These are phyloP conservation scores for Strigomonas galati DNA, from an alignment of 208 protist genomes.

Conservation along the genomic window DNA sequence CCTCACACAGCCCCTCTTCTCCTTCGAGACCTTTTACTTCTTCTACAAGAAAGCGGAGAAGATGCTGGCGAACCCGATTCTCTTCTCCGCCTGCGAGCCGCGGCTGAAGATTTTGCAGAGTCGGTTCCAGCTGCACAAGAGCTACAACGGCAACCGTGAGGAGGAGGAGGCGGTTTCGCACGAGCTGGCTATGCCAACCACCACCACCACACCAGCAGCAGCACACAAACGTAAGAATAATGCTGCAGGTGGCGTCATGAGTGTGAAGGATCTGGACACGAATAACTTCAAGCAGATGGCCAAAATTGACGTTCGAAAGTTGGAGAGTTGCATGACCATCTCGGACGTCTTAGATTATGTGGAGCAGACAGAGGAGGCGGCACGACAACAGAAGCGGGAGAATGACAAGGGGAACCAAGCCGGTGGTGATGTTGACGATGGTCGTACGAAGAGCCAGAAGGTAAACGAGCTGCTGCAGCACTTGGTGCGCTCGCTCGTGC, in stretches of 20 bases:
- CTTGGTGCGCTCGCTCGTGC: not conserved
- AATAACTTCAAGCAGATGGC: conserved; percentile 34
- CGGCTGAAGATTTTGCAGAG: conserved; percentile 71
- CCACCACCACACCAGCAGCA: not conserved
- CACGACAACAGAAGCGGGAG: not conserved
- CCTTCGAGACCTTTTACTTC: conserved; percentile 42
- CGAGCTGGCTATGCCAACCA: conserved; percentile 23
- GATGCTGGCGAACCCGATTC: conserved; percentile 30
- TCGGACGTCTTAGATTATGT: conserved; percentile 43
- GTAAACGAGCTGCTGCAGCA: not conserved
- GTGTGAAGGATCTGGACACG: not conserved
- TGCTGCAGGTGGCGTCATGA: conserved; percentile 18
- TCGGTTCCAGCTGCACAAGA: conserved; percentile 61
- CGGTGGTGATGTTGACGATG: too few relatives aligned
- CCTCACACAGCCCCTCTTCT: conserved; percentile 28
- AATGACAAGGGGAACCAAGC: too few relatives aligned
- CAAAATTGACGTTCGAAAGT: conserved; percentile 52
- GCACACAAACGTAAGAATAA: too few relatives aligned
- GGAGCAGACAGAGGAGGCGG: conserved; percentile 20
- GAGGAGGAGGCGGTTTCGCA: conserved; percentile 26
- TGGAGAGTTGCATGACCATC: conserved; percentile 56
- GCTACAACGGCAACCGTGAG: conserved; percentile 71
- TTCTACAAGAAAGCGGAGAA: conserved; percentile 34
- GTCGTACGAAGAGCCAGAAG: not conserved
- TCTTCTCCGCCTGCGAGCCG: conserved; percentile 77